phyloP scores from a whole-genome alignment of 768 basidiomycete genomes.

The Kwoniella europaea region DNA sequence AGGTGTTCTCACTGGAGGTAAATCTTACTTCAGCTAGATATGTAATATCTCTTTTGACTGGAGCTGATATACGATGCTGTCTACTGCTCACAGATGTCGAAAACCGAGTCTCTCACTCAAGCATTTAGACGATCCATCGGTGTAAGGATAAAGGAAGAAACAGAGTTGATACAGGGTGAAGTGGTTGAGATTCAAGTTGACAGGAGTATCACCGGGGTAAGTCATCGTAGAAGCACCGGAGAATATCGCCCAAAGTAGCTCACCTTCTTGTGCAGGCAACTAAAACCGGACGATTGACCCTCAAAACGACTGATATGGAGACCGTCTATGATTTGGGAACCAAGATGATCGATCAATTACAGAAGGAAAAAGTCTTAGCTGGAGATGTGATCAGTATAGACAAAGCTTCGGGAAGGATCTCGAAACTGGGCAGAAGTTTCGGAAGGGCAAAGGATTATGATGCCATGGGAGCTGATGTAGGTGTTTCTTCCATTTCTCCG shows the following conservation, averaged over 20 bases:
- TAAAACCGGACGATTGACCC: slow-evolving; percentile 94
- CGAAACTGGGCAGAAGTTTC: slow-evolving; percentile 93
- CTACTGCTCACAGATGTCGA: slow-evolving; percentile 72
- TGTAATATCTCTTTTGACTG: too few species aligned
- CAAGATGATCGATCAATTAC: slow-evolving; percentile 98
- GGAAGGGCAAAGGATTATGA: slow-evolving; percentile 98
- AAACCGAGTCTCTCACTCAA: slow-evolving; percentile 96
- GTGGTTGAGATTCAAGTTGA: slow-evolving; percentile 99
- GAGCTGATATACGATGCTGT: too few species aligned
- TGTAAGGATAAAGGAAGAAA: slow-evolving; percentile 95
- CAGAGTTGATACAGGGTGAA: slow-evolving; percentile 95
- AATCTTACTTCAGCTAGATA: slow-evolving; percentile 16
- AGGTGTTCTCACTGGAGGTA: slow-evolving; percentile 87
- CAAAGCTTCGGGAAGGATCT: slow-evolving; percentile 94
- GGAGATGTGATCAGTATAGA: slow-evolving; percentile 97
- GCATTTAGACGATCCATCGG: slow-evolving; percentile 95
- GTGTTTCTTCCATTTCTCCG: slow-evolving; percentile 53
- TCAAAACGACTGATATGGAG: slow-evolving; percentile 99
- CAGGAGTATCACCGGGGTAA: slow-evolving; percentile 89
- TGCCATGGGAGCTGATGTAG: slow-evolving; percentile 97
- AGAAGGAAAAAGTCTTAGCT: slow-evolving; percentile 90
- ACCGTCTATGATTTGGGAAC: slow-evolving; percentile 97
- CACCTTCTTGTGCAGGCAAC: slow-evolving; percentile 69
- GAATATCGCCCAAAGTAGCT: too few species aligned
- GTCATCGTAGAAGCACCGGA: too few species aligned